Conservation (phyloP, 2,329 filamentous ascomycete genomes). For the Arthrobotrys musiformis region DNA sequence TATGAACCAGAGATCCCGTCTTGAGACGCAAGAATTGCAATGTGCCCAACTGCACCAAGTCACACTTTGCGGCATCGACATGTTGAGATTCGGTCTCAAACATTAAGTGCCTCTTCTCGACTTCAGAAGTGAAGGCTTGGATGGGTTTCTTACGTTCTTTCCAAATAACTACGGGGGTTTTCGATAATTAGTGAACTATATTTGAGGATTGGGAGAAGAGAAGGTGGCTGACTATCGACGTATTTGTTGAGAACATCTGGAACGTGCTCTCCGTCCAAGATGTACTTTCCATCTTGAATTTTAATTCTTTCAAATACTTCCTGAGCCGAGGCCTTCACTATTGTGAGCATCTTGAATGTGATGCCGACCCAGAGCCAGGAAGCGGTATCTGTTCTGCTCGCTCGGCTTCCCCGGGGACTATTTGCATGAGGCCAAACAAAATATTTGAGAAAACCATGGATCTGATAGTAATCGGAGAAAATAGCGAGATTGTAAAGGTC, state of each 20-base stretch:
- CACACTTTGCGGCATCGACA: conserved; percentile 12
- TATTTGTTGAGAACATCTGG: neutral
- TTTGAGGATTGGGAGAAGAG: neutral
- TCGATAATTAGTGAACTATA: too few relatives aligned
- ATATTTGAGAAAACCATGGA: too few relatives aligned
- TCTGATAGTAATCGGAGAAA: neutral
- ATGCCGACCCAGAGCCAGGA: neutral
- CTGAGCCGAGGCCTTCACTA: neutral
- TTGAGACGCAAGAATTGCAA: conserved; percentile 5
- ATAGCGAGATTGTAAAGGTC: neutral
- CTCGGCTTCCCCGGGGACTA: too few relatives aligned
- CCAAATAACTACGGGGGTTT: neutral
- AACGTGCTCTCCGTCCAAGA: neutral
- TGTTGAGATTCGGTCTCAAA: too few relatives aligned
- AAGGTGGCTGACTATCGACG: neutral
- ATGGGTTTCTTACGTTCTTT: neutral
- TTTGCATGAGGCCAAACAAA: too few relatives aligned
- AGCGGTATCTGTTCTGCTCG: too few relatives aligned
- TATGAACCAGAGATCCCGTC: neutral
- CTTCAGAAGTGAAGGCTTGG: neutral
- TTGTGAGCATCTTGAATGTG: neutral
- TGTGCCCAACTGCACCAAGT: conserved; percentile 19
- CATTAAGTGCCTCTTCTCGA: neutral
- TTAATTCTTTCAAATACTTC: neutral
- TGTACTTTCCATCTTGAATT: too few relatives aligned